These are phyloP conservation scores for Jacaranda mimosifolia DNA, from an alignment of 257 asterid genomes.

Conservation along the genomic window DNA sequence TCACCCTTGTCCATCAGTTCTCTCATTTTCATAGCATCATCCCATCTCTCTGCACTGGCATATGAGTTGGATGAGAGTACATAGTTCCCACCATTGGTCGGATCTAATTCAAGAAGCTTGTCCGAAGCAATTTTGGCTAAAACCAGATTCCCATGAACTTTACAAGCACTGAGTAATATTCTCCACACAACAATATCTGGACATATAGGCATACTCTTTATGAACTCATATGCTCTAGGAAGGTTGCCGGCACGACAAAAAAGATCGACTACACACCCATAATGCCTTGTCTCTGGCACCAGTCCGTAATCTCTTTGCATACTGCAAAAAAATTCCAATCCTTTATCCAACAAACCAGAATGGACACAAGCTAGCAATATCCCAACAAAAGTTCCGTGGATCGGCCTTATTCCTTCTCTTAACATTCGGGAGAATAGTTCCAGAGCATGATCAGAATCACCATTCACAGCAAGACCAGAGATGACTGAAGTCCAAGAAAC, in stretches of 20 bases:
- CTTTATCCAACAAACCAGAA: conserved; percentile 55
- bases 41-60: conserved; percentile 52
- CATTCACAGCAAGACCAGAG: conserved; percentile 56
- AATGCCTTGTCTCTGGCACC: conserved; percentile 59
- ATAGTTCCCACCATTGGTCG: conserved; percentile 48
- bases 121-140: conserved; percentile 48
- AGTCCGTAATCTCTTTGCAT: conserved; percentile 51
- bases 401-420: conserved; percentile 43
- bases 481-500: conserved; percentile 57
- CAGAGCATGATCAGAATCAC: conserved; percentile 41
- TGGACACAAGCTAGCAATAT: conserved; percentile 56
- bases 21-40: conserved; percentile 48
- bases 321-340: conserved; percentile 46
- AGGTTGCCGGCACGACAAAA: conserved; percentile 52
- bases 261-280: conserved; percentile 60
- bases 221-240: conserved; percentile 46
- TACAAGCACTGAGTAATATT: conserved; percentile 52
- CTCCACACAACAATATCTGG: conserved; percentile 53
- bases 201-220: conserved; percentile 44
- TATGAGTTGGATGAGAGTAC: conserved; percentile 52
- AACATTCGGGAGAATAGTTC: conserved; percentile 46
- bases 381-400: conserved; percentile 51
- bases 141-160: conserved; percentile 47
- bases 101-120: conserved; percentile 50
- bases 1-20: conserved; percentile 42